Base-by-base conservation (phyloP, 768 basidiomycete species). In the Suillus sp. region DNA sequence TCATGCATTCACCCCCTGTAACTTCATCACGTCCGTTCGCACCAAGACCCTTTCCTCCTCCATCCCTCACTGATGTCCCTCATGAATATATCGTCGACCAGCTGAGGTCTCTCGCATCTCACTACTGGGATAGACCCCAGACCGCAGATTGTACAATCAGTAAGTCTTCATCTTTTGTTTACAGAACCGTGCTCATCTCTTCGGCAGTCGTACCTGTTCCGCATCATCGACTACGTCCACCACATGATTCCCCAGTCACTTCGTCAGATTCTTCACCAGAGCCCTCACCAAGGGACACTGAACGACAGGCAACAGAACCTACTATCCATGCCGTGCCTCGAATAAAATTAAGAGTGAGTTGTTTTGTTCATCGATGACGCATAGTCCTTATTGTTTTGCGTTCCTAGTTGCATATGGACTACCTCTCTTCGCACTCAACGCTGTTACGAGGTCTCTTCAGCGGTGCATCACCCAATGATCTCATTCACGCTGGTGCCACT, bases 141-240 rank as follows among this genome's bases (percentile, higher is more conserved):
- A 90, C 87, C 1, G 84, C 91, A 10, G 89, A 93, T 74, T 93
- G 91, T 74, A 91, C 91, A 18, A 81, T 93, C 62, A 82, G 92
- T 92, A 69, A 38, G 84, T 75, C 38, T 3, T 3, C 0, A 9
- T 18, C 1, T 43, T 16, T 56, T 40, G 27, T 37, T 22, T 25
- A 64, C 25, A 5, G 22, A 56, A 38, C 32, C 9, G 16, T 56
- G 27, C 25, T 56, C 16, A 56, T 56, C 55, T 59, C 30, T 48
- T 65, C 40, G 37, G 45, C 30, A 85, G 86, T 86, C 71, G 76
- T 86, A 64, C 83, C 84, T 47, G 75, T 84, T 60, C 83, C 82
- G 37, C 78, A 82, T 32, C 59, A 20, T 34, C 30, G n/a, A 30
- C 42, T 62, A 34, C 38, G 37, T 32, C 20, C 62, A 32, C 10